Evolutionary conservation across 768 basidiomycete genomes (phyloP).

Genomic region (Lactarius sanguifluus): DNA sequence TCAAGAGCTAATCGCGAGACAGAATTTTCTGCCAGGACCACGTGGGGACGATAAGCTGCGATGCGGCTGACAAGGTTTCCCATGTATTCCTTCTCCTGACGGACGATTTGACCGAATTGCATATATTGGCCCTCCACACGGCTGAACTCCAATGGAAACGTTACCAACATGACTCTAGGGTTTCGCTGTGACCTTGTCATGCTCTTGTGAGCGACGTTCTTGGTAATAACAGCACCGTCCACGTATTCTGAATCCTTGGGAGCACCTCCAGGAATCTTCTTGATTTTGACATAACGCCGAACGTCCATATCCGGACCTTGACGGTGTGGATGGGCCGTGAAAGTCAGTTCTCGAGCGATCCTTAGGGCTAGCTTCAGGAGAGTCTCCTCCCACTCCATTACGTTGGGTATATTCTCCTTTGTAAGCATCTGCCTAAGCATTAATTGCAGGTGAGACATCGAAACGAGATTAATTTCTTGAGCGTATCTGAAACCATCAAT

Average conservation of each 20-base stretch:
- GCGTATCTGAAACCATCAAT: conserved; percentile 55
- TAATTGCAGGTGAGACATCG: conserved; percentile 84
- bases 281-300: conserved; percentile 93
- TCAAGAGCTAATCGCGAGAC: conserved; percentile 91
- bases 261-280: conserved; percentile 93
- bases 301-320: conserved; percentile 96
- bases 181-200: conserved; percentile 83
- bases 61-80: conserved; percentile 86
- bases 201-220: conserved; percentile 95
- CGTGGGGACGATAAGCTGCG: conserved; percentile 86
- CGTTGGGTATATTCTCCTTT: conserved; percentile 76
- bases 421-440: conserved; percentile 92
- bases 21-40: conserved; percentile 88
- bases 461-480: conserved; percentile 78
- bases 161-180: conserved; percentile 94
- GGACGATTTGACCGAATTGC: conserved; percentile 85
- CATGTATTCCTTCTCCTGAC: conserved; percentile 92
- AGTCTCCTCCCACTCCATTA: conserved; percentile 85
- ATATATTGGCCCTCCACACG: conserved; percentile 91
- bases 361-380: conserved; percentile 79
- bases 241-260: conserved; percentile 96
- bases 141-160: conserved; percentile 92
- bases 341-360: conserved; percentile 82
- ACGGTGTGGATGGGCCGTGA: conserved; percentile 64
- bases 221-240: conserved; percentile 94